A percentile compares a stretch with the other conserved stretches of the same genome.
phyloP scores from a whole-genome alignment of 768 basidiomycete species.

The Boletus coccyginus region DNA sequence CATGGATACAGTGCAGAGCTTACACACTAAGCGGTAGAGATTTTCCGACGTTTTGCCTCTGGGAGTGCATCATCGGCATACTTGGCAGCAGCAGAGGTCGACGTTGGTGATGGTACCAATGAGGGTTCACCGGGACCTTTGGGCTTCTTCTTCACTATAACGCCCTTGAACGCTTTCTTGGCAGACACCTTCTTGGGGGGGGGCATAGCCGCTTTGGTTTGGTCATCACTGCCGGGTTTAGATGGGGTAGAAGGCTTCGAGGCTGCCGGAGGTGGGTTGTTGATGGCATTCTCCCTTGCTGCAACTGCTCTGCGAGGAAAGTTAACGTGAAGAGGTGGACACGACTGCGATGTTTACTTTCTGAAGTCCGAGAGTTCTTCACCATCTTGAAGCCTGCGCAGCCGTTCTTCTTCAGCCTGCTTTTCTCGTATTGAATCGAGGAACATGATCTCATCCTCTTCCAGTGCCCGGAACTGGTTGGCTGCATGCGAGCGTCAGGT shows the following conservation, averaged over 20 bases:
- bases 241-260: constrained; percentile 30
- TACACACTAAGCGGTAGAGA: constrained; percentile 33
- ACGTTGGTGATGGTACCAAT: constrained; percentile 15
- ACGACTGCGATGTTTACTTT: constrained; percentile 48
- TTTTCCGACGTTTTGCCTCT: constrained; percentile 58
- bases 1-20: constrained; percentile 10
- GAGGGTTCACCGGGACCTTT: constrained; percentile 34
- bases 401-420: constrained; percentile 71
- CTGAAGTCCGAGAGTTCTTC: constrained; percentile 77
- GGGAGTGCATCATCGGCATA: constrained; percentile 33
- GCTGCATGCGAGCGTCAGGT: constrained; percentile 40
- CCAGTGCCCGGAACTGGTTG: constrained; percentile 85
- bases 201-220: constrained; percentile 28
- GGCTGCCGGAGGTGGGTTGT: constrained; percentile 36
- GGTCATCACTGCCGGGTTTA: constrained; percentile 28
- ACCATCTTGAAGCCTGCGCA: constrained; percentile 70
- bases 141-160: constrained; percentile 74
- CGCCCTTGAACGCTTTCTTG: constrained; percentile 73
- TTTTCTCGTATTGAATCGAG: constrained; percentile 78
- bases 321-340: constrained; percentile 8
- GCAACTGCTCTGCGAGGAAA: constrained; percentile 56
- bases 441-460: constrained; percentile 90
- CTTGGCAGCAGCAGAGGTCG: constrained; percentile 18
- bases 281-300: constrained; percentile 55
- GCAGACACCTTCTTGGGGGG: constrained; percentile 46